Evolutionary conservation across 441 rosid genomes (phyloP).

Genomic region (Erodium chrysanthum): DNA sequence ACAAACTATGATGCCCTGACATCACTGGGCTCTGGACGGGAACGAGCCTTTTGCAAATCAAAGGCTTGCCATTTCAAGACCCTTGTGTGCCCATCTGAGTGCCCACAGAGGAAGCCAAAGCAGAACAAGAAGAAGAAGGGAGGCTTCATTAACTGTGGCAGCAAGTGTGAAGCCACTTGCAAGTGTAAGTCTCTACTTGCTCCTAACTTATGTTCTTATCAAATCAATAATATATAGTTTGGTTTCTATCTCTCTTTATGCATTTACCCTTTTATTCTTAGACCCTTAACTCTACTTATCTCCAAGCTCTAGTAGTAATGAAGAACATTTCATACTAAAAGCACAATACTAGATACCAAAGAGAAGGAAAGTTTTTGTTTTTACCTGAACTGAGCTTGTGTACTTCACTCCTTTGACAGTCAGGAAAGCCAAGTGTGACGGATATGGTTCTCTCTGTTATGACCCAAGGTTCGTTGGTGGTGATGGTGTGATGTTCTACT

Average conservation of each 20-base stretch:
- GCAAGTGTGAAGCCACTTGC: conserved; percentile 71
- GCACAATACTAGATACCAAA: neutral
- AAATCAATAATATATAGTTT: neutral
- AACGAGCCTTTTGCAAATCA: conserved; percentile 38
- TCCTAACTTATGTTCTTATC: neutral
- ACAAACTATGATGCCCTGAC: conserved; percentile 27
- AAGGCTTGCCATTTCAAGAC: conserved; percentile 30
- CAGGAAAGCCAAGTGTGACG: conserved; percentile 62
- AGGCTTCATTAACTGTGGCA: conserved; percentile 57
- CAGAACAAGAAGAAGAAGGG: conserved; percentile 53
- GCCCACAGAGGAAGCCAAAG: conserved; percentile 57
- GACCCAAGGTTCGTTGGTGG: conserved; percentile 83
- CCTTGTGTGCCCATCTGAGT: conserved; percentile 63
- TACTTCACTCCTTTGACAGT: conserved; percentile 30
- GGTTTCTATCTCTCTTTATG: neutral
- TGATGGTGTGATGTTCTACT: conserved; percentile 83
- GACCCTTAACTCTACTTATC: too few relatives aligned
- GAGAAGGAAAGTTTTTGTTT: neutral
- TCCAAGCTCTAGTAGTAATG: too few relatives aligned
- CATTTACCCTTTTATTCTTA: neutral
- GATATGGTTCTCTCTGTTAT: conserved; percentile 73
- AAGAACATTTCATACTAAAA: too few relatives aligned
- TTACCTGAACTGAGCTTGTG: neutral
- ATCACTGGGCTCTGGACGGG: conserved; percentile 32
- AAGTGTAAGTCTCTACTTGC: conserved; percentile 38